Percentiles rank a stretch among this genome's conserved stretches.
phyloP scores from a whole-genome alignment of 768 basidiomycete species.

The Sporobolomyces pararoseus region DNA sequence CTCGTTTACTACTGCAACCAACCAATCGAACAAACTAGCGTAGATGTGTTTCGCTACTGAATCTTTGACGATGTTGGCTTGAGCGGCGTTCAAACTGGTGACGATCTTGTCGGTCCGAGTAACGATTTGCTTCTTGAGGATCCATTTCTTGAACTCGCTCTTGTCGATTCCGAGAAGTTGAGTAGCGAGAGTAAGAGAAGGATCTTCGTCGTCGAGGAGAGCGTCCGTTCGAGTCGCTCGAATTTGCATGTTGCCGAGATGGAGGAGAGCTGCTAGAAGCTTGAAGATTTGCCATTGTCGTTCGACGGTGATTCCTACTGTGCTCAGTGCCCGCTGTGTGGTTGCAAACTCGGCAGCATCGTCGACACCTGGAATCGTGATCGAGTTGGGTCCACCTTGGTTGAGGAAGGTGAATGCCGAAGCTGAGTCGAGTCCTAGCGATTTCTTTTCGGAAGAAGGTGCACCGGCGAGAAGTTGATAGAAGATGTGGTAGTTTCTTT shows the following conservation, averaged over 20 bases:
- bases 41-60: slow-evolving; percentile 98
- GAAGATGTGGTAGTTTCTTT: slow-evolving; percentile 99
- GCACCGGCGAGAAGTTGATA: slow-evolving; percentile 98
- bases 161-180: slow-evolving; percentile 84
- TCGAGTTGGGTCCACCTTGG: slow-evolving; percentile 84
- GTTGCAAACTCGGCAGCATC: slow-evolving; percentile 90
- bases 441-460: slow-evolving; percentile 89
- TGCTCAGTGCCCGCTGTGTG: slow-evolving; percentile 91
- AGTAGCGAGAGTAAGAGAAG: slow-evolving; percentile 73
- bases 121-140: slow-evolving; percentile 91
- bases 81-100: slow-evolving; percentile 73
- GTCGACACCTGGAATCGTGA: slow-evolving; percentile 85
- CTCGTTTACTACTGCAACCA: slow-evolving; percentile 95
- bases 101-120: slow-evolving; percentile 95
- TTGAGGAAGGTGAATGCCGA: slow-evolving; percentile 85
- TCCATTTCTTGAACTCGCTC: slow-evolving; percentile 97
- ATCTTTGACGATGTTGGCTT: slow-evolving; percentile 90
- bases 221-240: slow-evolving; percentile 76
- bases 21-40: slow-evolving; percentile 97
- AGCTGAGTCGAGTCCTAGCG: slow-evolving; percentile 84
- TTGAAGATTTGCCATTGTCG: slow-evolving; percentile 95
- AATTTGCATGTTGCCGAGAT: slow-evolving; percentile 96
- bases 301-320: slow-evolving; percentile 94
- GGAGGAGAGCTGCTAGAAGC: slow-evolving; percentile 83
- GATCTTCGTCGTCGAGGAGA: slow-evolving; percentile 73